These are phyloP conservation scores for Petunia axillaris DNA, from an alignment of 257 asterid species.

Conservation along the genomic window DNA sequence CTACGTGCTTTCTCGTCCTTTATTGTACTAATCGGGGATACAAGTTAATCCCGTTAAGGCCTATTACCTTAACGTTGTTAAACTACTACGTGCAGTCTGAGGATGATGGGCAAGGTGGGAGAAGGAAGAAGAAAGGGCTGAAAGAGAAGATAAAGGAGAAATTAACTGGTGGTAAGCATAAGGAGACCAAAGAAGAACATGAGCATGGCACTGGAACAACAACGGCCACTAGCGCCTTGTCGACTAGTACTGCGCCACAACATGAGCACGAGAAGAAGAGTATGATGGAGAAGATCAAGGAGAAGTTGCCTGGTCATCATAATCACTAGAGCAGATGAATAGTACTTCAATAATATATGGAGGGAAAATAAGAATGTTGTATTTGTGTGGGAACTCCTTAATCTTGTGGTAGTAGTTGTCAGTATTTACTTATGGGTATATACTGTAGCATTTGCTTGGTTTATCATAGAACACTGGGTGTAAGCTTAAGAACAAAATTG, in stretches of 20 bases:
- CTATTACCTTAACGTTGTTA: too few species aligned
- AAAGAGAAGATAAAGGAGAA: constrained; percentile 70
- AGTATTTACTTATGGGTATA: too few species aligned
- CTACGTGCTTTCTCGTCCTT: too few species aligned
- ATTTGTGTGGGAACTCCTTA: neutral
- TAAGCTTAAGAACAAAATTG: too few species aligned
- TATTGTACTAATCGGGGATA: too few species aligned
- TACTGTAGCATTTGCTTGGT: too few species aligned
- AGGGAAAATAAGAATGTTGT: neutral
- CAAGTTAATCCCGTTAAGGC: too few species aligned
- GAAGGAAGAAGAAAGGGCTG: constrained; percentile 71
- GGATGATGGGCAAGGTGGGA: constrained; percentile 78
- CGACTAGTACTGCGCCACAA: constrained; percentile 36
- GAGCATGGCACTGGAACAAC: constrained; percentile 36
- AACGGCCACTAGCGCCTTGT: constrained; percentile 31
- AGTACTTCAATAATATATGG: neutral
- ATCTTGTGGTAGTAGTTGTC: too few species aligned
- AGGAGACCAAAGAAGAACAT: constrained; percentile 32
- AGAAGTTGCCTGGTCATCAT: constrained; percentile 80
- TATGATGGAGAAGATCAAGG: constrained; percentile 72
- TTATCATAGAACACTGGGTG: too few species aligned
- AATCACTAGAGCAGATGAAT: constrained; percentile 27
- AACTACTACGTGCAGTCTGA: constrained; percentile 51
- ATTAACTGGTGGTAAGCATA: constrained; percentile 49
- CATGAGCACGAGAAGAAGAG: constrained; percentile 76